Conservation (phyloP, 78 protist genomes). For the Reticulomyxa filosa region DNA sequence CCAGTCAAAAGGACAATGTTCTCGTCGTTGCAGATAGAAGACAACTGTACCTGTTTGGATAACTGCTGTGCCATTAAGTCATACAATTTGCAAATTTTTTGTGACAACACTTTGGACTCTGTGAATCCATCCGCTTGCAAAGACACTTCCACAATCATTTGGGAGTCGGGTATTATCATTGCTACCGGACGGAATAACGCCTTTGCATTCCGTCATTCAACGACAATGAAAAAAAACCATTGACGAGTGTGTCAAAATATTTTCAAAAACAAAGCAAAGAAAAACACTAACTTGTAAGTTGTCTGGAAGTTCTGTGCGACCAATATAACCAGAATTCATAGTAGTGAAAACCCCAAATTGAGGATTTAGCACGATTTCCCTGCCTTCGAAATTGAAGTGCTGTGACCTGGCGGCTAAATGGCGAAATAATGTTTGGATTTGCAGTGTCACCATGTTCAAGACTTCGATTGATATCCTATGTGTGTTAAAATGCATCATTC, state of each 20-base stretch:
- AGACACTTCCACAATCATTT: conserved; percentile 51
- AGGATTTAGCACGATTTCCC: conserved; percentile 27
- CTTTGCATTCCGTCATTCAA: too few relatives aligned
- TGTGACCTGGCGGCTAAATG: conserved; percentile 16
- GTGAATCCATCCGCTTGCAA: conserved; percentile 53
- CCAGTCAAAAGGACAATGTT: too few relatives aligned
- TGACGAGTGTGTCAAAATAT: too few relatives aligned
- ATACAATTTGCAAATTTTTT: conserved; percentile 47
- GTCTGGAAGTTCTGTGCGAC: conserved; percentile 66
- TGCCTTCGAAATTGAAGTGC: conserved; percentile 33
- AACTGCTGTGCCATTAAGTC: conserved; percentile 49
- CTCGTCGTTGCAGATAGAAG: too few relatives aligned
- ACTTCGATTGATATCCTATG: conserved; percentile 50
- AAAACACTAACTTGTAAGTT: conserved; percentile 22
- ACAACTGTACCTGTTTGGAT: conserved; percentile 26
- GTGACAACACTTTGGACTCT: conserved; percentile 28
- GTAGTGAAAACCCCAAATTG: conserved; percentile 57
- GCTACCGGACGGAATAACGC: conserved; percentile 57
- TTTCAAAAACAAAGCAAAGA: too few relatives aligned
- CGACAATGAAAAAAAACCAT: too few relatives aligned
- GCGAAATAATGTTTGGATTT: conserved; percentile 37
- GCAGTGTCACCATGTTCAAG: conserved; percentile 63
- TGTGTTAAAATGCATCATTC: too few relatives aligned
- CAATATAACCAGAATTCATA: conserved; percentile 74
- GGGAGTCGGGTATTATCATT: conserved; percentile 66